Evolutionary conservation across 225 moss, liverwort and hornwort genomes (phyloP).

Genomic region (Bryoerythrophyllum caledonicum): DNA sequence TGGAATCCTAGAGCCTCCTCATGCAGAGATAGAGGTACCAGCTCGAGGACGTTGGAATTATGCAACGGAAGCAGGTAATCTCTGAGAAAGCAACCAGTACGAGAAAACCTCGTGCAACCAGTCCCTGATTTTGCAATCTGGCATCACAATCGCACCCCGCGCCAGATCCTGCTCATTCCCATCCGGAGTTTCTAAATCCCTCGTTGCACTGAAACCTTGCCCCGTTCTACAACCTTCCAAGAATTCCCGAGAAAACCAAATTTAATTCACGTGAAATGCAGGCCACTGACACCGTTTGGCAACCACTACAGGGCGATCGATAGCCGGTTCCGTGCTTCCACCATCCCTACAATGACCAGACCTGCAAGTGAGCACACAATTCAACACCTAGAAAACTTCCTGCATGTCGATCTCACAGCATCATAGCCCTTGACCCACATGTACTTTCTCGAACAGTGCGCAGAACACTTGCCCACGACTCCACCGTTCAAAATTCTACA

Average conservation of each 20-base stretch:
- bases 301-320: slow-evolving; percentile 11
- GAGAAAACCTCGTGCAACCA: slow-evolving; percentile 44
- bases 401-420: slow-evolving; percentile 30
- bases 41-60: too few relatives aligned
- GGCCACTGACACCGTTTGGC: background rate
- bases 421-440: background rate
- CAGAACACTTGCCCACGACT: slow-evolving; percentile 2
- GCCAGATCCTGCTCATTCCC: slow-evolving; percentile 23
- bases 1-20: too few relatives aligned
- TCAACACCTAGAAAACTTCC: slow-evolving; percentile 11
- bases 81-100: slow-evolving; percentile 24
- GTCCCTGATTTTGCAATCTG: slow-evolving; percentile 45
- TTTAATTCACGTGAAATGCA: slow-evolving; percentile 14
- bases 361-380: slow-evolving; percentile 13
- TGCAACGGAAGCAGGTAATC: background rate
- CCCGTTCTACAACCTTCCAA: background rate
- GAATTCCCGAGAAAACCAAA: slow-evolving; percentile 6
- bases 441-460: slow-evolving; percentile 5
- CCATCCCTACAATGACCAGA: slow-evolving; percentile 14
- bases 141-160: slow-evolving; percentile 29
- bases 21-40: too few relatives aligned
- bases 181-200: slow-evolving; percentile 3
- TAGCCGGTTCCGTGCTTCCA: background rate
- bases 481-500: slow-evolving; percentile 6
- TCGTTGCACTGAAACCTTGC: background rate